phyloP scores from a whole-genome alignment of 805 yeast genomes.

The Komagataella pseudopastoris region DNA sequence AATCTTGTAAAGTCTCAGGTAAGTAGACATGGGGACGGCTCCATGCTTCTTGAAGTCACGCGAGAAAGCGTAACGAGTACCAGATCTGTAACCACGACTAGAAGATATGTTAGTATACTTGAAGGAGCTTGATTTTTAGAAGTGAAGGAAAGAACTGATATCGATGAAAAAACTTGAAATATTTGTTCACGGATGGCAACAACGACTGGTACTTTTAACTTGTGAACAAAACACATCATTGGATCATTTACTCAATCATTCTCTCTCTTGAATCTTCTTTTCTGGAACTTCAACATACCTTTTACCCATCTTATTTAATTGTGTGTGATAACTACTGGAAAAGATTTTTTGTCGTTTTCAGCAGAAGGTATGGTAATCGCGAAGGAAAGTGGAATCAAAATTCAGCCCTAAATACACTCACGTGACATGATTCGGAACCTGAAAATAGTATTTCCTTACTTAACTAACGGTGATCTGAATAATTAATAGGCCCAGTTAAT shows the following conservation, averaged over 20 bases:
- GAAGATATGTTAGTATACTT: slow-evolving; percentile 6
- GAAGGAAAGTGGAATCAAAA: background rate
- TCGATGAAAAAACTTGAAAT: background rate
- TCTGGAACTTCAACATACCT: slow-evolving; percentile 20
- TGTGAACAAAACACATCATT: background rate
- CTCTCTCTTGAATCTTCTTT: background rate
- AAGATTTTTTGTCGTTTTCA: background rate
- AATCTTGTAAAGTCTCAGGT: slow-evolving; percentile 95
- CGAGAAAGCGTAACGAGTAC: slow-evolving; percentile 99
- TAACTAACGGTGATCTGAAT: too few species aligned
- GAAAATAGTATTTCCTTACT: too few species aligned
- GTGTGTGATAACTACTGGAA: slow-evolving; percentile 2
- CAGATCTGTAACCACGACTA: slow-evolving; percentile 99
- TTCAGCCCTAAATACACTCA: background rate
- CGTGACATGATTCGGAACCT: background rate
- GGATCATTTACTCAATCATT: background rate
- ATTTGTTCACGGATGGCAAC: too few species aligned
- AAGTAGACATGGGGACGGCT: slow-evolving; percentile 84
- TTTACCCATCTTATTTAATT: slow-evolving; percentile 32
- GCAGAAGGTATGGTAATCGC: background rate
- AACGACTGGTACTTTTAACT: background rate
- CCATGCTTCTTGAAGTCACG: slow-evolving; percentile 99
- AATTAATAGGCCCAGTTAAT: too few species aligned
- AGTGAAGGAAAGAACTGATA: background rate
- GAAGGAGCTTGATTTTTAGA: background rate